Evolutionary conservation across 2,329 filamentous ascomycete genomes (phyloP), one percentile per base, ranked within the genome.

Genomic region (Claviceps spartinae): DNA sequence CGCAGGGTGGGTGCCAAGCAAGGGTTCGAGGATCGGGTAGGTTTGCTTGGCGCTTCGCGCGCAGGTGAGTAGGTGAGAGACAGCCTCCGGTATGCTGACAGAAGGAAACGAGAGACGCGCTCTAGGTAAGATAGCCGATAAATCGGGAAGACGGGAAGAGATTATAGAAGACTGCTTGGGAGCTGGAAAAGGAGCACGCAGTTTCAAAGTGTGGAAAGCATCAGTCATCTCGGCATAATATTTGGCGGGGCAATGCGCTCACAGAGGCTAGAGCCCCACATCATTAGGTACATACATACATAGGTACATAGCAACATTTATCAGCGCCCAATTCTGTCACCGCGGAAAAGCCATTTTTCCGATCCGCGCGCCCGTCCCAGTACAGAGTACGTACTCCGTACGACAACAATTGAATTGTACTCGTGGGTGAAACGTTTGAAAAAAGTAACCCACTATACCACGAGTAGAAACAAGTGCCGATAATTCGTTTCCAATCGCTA

Each of bases 181-280:
- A n/a, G 13, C 16, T 20, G 44, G 47, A 53, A 34, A 42, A 43
- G 30, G 18, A 46, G 46, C 30, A 49, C 36, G 40, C 48, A 49
- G 44, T 61, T 59, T 56, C 60, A 54, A 58, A 54, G 54, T 58
- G 51, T 47, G 47, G 38, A 51, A 47, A 36, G 20, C 36, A 49
- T 54, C 53, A 48, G 45, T 45, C 41, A 43, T 56, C 46, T 55
- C 57, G 55, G 57, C 45, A 36, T 24, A 22, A 52, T 44, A 26
- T 52, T 64, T 63, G 63, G 64, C 62, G 64, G 64, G 64, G 64
- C 63, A 63, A 60, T 61, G 46, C 54, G 53, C 47, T 48, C 34
- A 26, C 18, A 40, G 34, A 43, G 26, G 18, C 18, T 18, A 18
- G 18, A 18, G 18, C 18, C 26, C 26, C 30, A 34, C 9, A 34